Base-by-base conservation (phyloP, 495 filamentous ascomycete species). In the Aspergillus diversus region DNA sequence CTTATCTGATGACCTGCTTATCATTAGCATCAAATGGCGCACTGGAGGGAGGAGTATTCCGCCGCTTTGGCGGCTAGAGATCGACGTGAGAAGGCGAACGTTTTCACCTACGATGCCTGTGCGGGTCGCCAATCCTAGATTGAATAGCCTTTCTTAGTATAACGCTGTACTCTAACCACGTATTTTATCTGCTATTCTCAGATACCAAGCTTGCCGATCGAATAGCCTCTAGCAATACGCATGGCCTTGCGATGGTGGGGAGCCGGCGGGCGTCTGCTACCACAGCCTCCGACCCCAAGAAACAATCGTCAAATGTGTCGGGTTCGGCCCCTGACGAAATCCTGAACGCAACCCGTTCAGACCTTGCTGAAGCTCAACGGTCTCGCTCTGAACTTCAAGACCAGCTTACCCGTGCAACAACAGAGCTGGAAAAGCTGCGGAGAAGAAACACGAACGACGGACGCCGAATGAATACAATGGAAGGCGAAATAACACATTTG, bases 291-390 rank as follows among this genome's bases (percentile, higher is more conserved):
- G 33, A 70, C 16, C 49, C 71, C 55, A 77, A 73, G 27, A 72
- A 71, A 57, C 68, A 69, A 53, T 51, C 63, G 27, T 43, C 60
- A 50, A 43, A 31, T 21, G 69, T 72, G 34, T 61, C 67, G 27
- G 70, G 55, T 9, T 50, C 60, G n/a, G 68, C 65, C 11, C 57
- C 68, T 49, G 64, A 72, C 59, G 79, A 82, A 8, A 64, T 75
- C 46, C 66, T 84, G 7, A 73, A 82, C 16, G 79, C 83, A 42
- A 75, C 88, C 1, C 80, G 85, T 13, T 72, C 84, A 43, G 90
- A 94, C 33, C 78, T 94, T 4, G 81, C 85, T 7, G 89, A 89
- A 73, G 89, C 92, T n/a, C 85, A 93, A 53, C 88, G 90, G 35
- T 86, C 87, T 13, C 87, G 89, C 49, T 81, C 83, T 7, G 80